Evolutionary conservation across 495 filamentous ascomycete species (phyloP).

Genomic region (Hyaloscypha bicolor): DNA sequence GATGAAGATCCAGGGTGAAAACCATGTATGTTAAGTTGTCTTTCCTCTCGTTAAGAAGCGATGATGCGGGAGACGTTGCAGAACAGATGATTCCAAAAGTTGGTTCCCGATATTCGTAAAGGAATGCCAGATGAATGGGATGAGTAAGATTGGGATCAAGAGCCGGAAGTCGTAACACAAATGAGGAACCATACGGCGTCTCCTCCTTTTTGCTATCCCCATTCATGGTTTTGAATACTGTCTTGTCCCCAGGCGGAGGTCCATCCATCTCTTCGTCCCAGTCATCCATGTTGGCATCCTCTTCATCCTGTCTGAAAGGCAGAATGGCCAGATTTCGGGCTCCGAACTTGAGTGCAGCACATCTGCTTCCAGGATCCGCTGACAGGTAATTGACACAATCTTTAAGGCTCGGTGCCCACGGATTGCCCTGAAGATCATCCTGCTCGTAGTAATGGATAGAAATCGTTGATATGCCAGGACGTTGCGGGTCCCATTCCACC

Average conservation of each 20-base stretch:
- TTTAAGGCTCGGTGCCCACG: constrained; percentile 71
- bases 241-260: constrained; percentile 46
- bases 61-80: constrained; percentile 65
- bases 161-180: constrained; percentile 81
- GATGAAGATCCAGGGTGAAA: constrained; percentile 92
- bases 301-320: constrained; percentile 89
- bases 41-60: constrained; percentile 74
- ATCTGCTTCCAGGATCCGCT: constrained; percentile 89
- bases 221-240: constrained; percentile 47
- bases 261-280: constrained; percentile 80
- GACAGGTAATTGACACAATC: constrained; percentile 75
- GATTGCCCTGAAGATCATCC: constrained; percentile 77
- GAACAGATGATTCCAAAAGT: constrained; percentile 94
- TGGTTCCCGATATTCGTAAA: constrained; percentile 96
- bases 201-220: constrained; percentile 57
- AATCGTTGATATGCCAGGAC: constrained; percentile 74
- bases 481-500: constrained; percentile 90
- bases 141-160: constrained; percentile 85
- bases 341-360: constrained; percentile 92
- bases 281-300: constrained; percentile 84
- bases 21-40: constrained; percentile 89
- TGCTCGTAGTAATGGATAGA: constrained; percentile 98
- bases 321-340: constrained; percentile 85
- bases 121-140: constrained; percentile 88
- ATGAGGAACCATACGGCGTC: constrained; percentile 86